Conservation (phyloP, 2,329 filamentous ascomycete genomes). For the Penicillium paneum region DNA sequence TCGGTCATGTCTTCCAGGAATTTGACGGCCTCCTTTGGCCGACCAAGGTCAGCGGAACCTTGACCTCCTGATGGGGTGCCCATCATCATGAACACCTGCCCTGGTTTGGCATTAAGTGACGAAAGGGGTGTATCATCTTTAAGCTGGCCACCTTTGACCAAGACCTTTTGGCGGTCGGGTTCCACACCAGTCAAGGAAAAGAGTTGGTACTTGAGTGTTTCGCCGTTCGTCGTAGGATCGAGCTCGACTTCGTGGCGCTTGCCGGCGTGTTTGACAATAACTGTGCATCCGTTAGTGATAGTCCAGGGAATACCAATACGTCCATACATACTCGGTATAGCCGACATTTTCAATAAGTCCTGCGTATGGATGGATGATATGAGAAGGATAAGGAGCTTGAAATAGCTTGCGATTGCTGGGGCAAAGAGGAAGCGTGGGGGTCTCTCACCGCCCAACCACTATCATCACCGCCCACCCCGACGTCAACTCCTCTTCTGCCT, state of each 20-base stretch:
- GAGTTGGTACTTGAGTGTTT: slow-evolving; percentile 92
- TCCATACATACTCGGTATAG: slow-evolving; percentile 51
- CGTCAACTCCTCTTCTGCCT: slow-evolving; percentile 19
- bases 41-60: slow-evolving; percentile 57
- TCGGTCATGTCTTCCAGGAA: slow-evolving; percentile 98
- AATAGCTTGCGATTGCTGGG: slow-evolving; percentile 10
- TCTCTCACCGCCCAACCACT: slow-evolving; percentile 37
- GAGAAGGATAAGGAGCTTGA: slow-evolving; percentile 7
- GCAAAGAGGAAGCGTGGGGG: slow-evolving; percentile 20
- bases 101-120: slow-evolving; percentile 78
- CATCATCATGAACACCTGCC: slow-evolving; percentile 93
- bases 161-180: slow-evolving; percentile 91
- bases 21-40: slow-evolving; percentile 75
- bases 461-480: slow-evolving; percentile 18
- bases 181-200: slow-evolving; percentile 95
- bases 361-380: neutral
- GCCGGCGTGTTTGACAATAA: slow-evolving; percentile 91
- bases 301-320: neutral
- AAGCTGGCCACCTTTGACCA: slow-evolving; percentile 89
- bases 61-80: slow-evolving; percentile 73
- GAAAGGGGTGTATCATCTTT: slow-evolving; percentile 91
- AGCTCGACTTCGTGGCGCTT: slow-evolving; percentile 94
- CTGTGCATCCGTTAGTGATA: slow-evolving; percentile 48
- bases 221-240: slow-evolving; percentile 77
- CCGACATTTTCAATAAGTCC: slow-evolving; percentile 46